Evolutionary conservation across 1,284 basidiomycete species (phyloP), one percentile per base, ranked within the genome.

Genomic region (Puccinia brachypodii): DNA sequence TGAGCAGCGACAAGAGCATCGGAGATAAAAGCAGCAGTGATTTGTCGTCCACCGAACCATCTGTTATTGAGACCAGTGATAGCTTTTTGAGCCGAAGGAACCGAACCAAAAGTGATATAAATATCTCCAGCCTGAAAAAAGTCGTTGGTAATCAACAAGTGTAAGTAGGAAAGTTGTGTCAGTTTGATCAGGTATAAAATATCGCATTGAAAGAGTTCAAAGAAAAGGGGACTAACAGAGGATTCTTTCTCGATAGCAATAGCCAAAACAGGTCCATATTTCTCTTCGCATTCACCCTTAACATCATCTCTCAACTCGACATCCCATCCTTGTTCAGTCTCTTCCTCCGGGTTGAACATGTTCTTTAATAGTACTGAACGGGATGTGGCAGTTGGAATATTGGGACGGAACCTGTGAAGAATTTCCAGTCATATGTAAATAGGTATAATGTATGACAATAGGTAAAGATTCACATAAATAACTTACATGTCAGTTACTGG

Each of bases 311-410:
- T 94, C 47, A 99, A 92, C 79, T 98, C 97, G 83, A 91, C 92
- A 86, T 98, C 95, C 97, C 96, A 99, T 85, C 97, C 94, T 42
- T 90, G 90, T 84, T 96, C 96, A 28, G 94, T 96, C 89, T 99
- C 97, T 87, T 98, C 94, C 88, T 94, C 95, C 13, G 96, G 94
- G 86, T 95, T 90, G 87, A 99, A 99, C 94, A 98, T 98, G 85
- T 99, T 95, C 87, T 92, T 94, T 84, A 99, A 88, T 50, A 98
- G 88, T 47, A 97, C 91, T 74, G 92, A 96, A 73, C 90, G 90
- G 11, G 94, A 95, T 83, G 93, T 84, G 53, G 85, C 85, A 62
- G 84, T 84, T 22, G 87, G 86, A 73, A 87, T 85, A 82, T 85
- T 85, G 14, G 85, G 85, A 33, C 86, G 84, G 83, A 84, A 84